These are phyloP conservation scores for Sphaerulina musiva DNA, from an alignment of 2,329 filamentous ascomycete genomes.

Conservation along the genomic window DNA sequence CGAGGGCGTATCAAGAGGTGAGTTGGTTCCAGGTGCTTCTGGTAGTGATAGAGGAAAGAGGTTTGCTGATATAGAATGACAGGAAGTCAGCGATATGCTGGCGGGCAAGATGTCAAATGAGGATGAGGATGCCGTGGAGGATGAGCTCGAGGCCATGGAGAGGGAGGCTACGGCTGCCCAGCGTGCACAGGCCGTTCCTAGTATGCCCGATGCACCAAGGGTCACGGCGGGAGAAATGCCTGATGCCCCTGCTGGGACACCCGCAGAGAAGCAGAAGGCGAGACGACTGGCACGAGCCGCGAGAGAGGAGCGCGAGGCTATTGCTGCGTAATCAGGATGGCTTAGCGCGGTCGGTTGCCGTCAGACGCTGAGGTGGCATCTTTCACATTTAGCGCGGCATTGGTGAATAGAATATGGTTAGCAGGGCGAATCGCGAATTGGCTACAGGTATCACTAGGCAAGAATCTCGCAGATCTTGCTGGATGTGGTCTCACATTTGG, in stretches of 20 bases:
- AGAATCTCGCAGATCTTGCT: too few relatives aligned
- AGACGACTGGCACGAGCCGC: constrained; percentile 25
- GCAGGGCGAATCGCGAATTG: too few relatives aligned
- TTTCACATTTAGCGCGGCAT: too few relatives aligned
- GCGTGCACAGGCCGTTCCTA: constrained; percentile 25
- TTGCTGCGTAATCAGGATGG: constrained; percentile 22
- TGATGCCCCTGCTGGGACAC: constrained; percentile 28
- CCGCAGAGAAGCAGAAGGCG: constrained; percentile 27
- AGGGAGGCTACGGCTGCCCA: constrained; percentile 44
- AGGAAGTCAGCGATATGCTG: constrained; percentile 92
- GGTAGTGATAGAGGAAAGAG: neutral
- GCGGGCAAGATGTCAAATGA: constrained; percentile 82
- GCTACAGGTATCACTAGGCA: too few relatives aligned
- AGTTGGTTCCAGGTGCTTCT: neutral
- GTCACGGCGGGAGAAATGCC: constrained; percentile 27
- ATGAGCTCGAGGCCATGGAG: constrained; percentile 80
- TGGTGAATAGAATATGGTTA: too few relatives aligned
- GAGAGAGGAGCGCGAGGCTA: constrained; percentile 19
- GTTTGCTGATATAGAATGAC: constrained; percentile 13
- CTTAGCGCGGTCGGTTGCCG: neutral
- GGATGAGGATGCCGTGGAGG: constrained; percentile 96
- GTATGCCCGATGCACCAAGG: constrained; percentile 38
- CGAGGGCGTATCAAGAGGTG: constrained; percentile 83
- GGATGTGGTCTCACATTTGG: too few relatives aligned
- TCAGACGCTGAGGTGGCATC: too few relatives aligned